Conservation (phyloP, 106 monocot genomes). For the Alisma plantagoaquatica region DNA sequence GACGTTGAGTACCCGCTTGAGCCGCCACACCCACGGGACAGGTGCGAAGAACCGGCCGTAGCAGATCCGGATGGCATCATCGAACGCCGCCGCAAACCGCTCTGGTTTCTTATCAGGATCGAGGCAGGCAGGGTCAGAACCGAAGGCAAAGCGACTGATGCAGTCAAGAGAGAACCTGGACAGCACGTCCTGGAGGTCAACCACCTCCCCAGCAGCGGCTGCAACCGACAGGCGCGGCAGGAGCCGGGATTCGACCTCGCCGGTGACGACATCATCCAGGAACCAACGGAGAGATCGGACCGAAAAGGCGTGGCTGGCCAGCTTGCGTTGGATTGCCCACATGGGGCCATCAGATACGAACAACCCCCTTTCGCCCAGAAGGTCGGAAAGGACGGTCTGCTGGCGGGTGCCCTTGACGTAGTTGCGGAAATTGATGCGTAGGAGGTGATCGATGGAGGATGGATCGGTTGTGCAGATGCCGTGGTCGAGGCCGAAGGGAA, state of each 20-base stretch:
- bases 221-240: conserved; percentile 15
- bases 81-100: conserved; percentile 13
- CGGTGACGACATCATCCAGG: conserved; percentile 9
- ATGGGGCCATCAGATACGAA: conserved; percentile 22
- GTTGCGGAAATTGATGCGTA: not conserved
- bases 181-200: conserved; percentile 27
- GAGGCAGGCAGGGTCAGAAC: conserved; percentile 6
- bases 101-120: not conserved
- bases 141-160: conserved; percentile 16
- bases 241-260: conserved; percentile 13
- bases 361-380: conserved; percentile 17
- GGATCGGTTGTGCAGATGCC: not conserved
- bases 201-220: conserved; percentile 4
- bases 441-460: not conserved
- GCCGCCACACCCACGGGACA: conserved; percentile 10
- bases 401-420: conserved; percentile 1
- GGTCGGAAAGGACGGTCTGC: not conserved
- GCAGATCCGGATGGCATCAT: conserved; percentile 14
- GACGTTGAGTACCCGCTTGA: conserved; percentile 5
- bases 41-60: conserved; percentile 9
- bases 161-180: conserved; percentile 23
- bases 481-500: not conserved
- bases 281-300: conserved; percentile 16
- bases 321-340: conserved; percentile 21
- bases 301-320: conserved; percentile 19